A percentile compares a stretch with the other conserved stretches of the same genome.
Evolutionary conservation across 805 yeast species (phyloP).

Genomic region (Candida tammaniensis): DNA sequence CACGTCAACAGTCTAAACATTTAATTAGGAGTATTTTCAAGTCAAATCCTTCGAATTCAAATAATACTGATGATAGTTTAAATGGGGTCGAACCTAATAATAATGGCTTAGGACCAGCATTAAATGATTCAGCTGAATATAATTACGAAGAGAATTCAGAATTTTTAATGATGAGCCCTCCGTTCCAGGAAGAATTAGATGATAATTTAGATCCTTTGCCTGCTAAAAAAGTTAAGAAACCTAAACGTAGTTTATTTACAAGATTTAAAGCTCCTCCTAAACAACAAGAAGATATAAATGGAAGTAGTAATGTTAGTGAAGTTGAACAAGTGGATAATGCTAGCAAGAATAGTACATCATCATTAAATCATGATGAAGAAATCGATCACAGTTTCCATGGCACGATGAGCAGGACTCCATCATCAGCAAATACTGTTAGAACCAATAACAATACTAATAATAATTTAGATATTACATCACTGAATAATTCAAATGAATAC

Average conservation of each 20-base stretch:
- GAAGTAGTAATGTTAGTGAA: conserved; percentile 4
- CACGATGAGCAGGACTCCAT: conserved; percentile 21
- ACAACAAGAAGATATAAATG: neutral
- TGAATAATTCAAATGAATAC: conserved; percentile 15
- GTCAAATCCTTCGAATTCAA: conserved; percentile 8
- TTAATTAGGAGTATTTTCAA: conserved; percentile 34
- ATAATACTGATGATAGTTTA: conserved; percentile 1
- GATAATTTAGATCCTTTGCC: conserved; percentile 15
- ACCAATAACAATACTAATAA: conserved; percentile 7
- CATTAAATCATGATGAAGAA: conserved; percentile 4
- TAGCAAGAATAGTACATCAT: conserved; percentile 13
- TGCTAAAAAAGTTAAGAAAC: conserved; percentile 27
- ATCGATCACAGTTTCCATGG: conserved; percentile 9
- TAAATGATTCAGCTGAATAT: neutral
- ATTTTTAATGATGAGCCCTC: conserved; percentile 19
- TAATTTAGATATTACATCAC: conserved; percentile 15
- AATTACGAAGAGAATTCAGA: conserved; percentile 11
- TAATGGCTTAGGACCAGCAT: neutral
- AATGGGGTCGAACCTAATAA: neutral
- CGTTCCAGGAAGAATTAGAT: conserved; percentile 22
- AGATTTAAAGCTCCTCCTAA: conserved; percentile 30
- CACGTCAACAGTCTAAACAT: conserved; percentile 26
- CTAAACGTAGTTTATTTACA: conserved; percentile 36
- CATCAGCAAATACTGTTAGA: conserved; percentile 17
- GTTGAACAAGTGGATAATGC: conserved; percentile 7